Base-by-base conservation (phyloP, 2,329 filamentous ascomycete genomes). In the Fusarium luffae region DNA sequence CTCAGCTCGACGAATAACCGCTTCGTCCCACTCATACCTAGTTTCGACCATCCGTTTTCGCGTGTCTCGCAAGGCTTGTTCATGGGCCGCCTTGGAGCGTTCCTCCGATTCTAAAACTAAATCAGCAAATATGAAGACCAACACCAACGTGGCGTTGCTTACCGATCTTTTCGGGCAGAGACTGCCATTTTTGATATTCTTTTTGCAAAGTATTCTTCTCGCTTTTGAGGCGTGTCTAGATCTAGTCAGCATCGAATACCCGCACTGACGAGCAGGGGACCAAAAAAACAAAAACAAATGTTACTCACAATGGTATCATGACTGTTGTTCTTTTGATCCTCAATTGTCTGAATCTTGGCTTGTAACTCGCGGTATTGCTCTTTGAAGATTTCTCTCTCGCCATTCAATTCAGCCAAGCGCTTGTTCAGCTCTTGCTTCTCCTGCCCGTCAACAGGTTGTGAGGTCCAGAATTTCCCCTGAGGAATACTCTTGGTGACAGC, bases 101-200 rank as follows among this genome's bases (percentile, higher is more conserved):
- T 81, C 78, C 70, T 82, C 79, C 32, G 75, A 77, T 75, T 81
- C 80, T 80, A 46, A 30, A 37, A n/a, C 14, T 8, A 23, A 28
- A 40, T 52, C n/a, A 67, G 27, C 41, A 58, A 11, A 43, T 9
- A 23, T 42, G 28, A 23, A 12, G 28, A 41, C 19, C 14, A 14
- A 27, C 19, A n/a, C 37, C 12, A n/a, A 27, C 13, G 11, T 11
- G 11, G 23, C 27, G 4, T 28, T 55, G 75, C 88, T 77, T 83
- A 90, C 92, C 86, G 57, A 95, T 90, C 77, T 89, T 93, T 51
- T 87, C 85, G 0, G 92, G 92, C 11, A 97, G 82, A 21, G 86
- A 86, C 56, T 86, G 85, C 81, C 89, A 94, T 54, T 86, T 84
- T 37, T 87, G 89, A 27, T 88, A 82, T 34, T 89, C 89, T 59